Percentiles rank a stretch among this genome's conserved stretches.
These are phyloP conservation scores for Daldinia eschscholtzii DNA, from an alignment of 2,329 filamentous ascomycete genomes.

Conservation along the genomic window DNA sequence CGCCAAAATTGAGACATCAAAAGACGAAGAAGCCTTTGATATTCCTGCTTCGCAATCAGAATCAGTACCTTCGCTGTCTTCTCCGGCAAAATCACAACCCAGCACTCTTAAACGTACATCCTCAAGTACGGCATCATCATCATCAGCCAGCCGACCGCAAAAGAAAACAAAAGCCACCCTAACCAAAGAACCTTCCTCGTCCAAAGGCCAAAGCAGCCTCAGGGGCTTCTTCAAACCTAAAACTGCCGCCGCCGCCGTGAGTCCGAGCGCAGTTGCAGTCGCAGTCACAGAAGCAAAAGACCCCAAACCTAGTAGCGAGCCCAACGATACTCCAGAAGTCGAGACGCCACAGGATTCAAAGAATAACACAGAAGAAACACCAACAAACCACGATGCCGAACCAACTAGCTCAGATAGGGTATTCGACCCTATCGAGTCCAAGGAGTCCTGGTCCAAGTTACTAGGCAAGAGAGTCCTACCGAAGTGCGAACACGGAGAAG, in stretches of 20 bases:
- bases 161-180: conserved; percentile 57
- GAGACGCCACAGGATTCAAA: conserved; percentile 18
- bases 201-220: conserved; percentile 68
- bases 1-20: conserved; percentile 15
- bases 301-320: conserved; percentile 8
- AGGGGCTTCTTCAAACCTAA: conserved; percentile 84
- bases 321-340: conserved; percentile 35
- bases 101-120: conserved; percentile 50
- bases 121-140: conserved; percentile 38
- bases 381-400: conserved; percentile 9
- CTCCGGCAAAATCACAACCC: conserved; percentile 38
- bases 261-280: conserved; percentile 28
- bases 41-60: conserved; percentile 45
- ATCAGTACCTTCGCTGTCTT: conserved; percentile 30
- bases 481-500: conserved; percentile 88
- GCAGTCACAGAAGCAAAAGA: conserved; percentile 23
- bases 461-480: conserved; percentile 81
- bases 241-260: conserved; percentile 39
- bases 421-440: conserved; percentile 77
- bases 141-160: conserved; percentile 47
- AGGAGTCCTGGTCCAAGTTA: conserved; percentile 88
- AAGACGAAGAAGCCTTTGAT: conserved; percentile 14
- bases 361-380: conserved; percentile 12
- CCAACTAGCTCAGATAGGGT: conserved; percentile 55
- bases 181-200: conserved; percentile 51